These are phyloP conservation scores for Periconia macrospinosa DNA, from an alignment of 2,329 filamentous ascomycete genomes.

Conservation along the genomic window DNA sequence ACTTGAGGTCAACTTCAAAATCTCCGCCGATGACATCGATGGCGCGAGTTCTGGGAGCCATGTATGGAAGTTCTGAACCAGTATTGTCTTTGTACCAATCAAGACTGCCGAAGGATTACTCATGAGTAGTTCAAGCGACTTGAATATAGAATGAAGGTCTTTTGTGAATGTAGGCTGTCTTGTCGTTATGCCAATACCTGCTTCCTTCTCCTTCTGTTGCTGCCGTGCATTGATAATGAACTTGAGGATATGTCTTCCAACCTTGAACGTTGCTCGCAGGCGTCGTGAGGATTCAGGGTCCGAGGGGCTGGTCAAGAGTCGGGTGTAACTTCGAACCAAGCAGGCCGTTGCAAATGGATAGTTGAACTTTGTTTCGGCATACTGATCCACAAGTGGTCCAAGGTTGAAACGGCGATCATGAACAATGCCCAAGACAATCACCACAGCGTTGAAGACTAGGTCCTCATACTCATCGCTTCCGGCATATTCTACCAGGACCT, in stretches of 20 bases:
- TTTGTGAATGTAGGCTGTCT: slow-evolving; percentile 73
- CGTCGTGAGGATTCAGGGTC: slow-evolving; percentile 83
- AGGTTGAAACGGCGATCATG: slow-evolving; percentile 94
- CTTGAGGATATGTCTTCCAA: slow-evolving; percentile 87
- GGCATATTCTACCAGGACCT: slow-evolving; percentile 86
- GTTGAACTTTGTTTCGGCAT: slow-evolving; percentile 85
- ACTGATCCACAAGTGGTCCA: slow-evolving; percentile 85
- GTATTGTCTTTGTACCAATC: slow-evolving; percentile 90
- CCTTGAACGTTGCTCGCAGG: slow-evolving; percentile 89
- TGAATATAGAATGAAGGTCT: slow-evolving; percentile 85
- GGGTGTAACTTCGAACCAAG: slow-evolving; percentile 81
- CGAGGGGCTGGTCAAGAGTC: slow-evolving; percentile 78
- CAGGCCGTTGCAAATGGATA: slow-evolving; percentile 91
- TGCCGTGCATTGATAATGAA: slow-evolving; percentile 89
- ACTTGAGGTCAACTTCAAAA: slow-evolving; percentile 86
- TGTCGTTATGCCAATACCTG: slow-evolving; percentile 79
- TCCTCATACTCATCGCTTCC: slow-evolving; percentile 92
- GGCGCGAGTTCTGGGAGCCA: slow-evolving; percentile 91
- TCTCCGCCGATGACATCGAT: slow-evolving; percentile 78
- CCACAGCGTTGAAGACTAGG: slow-evolving; percentile 84
- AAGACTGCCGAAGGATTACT: slow-evolving; percentile 80
- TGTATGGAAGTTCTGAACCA: slow-evolving; percentile 94
- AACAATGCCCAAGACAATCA: slow-evolving; percentile 88
- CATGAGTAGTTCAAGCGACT: slow-evolving; percentile 87
- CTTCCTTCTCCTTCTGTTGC: slow-evolving; percentile 87